Conservation (phyloP, 108 stramenopile species). For the Mayamaea pseudoterrestris region DNA sequence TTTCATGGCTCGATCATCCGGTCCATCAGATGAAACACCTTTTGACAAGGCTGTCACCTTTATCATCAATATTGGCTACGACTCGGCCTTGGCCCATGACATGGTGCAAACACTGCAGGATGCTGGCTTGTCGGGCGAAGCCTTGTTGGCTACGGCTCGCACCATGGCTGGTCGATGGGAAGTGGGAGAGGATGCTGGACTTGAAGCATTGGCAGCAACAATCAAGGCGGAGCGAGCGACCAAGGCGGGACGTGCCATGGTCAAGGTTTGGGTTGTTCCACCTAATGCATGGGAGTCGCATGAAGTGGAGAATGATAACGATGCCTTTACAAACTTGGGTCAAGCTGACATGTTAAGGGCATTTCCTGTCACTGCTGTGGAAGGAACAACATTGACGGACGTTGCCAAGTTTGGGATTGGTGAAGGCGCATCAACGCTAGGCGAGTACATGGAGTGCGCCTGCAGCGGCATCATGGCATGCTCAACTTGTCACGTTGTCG, state of each 20-base stretch:
- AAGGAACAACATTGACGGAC: conserved; percentile 31
- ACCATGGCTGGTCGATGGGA: conserved; percentile 42
- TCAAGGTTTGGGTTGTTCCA: conserved; percentile 32
- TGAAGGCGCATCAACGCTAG: conserved; percentile 36
- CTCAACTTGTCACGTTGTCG: conserved; percentile 62
- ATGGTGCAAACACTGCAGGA: conserved; percentile 14
- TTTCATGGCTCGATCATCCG: background rate
- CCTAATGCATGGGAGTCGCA: conserved; percentile 31
- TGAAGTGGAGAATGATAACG: conserved; percentile 13
- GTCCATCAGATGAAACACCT: background rate
- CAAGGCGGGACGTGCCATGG: conserved; percentile 12
- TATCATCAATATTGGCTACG: conserved; percentile 11
- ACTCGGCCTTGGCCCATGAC: conserved; percentile 9
- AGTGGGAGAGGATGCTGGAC: conserved; percentile 50
- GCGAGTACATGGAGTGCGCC: conserved; percentile 55
- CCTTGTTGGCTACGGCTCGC: conserved; percentile 23
- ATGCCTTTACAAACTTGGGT: background rate
- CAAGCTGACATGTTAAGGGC: conserved; percentile 16
- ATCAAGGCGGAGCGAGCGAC: conserved; percentile 20
- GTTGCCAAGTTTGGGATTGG: conserved; percentile 35
- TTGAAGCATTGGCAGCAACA: conserved; percentile 36
- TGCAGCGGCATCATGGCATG: conserved; percentile 66
- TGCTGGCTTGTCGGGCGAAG: conserved; percentile 10
- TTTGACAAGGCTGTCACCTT: conserved; percentile 8
- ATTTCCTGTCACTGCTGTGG: conserved; percentile 29